These are phyloP conservation scores for Boletus fagicola DNA, from an alignment of 768 basidiomycete species.

Conservation along the genomic window DNA sequence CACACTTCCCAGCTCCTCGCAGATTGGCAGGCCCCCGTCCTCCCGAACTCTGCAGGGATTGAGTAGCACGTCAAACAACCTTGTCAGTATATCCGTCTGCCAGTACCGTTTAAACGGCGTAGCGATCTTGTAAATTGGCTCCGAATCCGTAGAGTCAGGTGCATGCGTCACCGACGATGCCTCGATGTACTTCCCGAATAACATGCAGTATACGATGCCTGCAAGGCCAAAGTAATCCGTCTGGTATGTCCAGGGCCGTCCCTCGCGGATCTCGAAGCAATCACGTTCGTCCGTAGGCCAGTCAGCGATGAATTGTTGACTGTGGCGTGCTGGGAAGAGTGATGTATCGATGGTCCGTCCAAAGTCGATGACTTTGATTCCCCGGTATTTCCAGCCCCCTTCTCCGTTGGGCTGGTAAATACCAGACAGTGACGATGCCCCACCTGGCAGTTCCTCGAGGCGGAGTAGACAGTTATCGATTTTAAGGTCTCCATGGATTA, in stretches of 20 bases:
- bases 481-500: slow-evolving; percentile 98
- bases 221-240: slow-evolving; percentile 97
- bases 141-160: slow-evolving; percentile 32
- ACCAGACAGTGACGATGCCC: slow-evolving; percentile 64
- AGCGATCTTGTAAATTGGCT: slow-evolving; percentile 56
- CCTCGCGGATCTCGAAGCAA: slow-evolving; percentile 86
- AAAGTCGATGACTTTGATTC: slow-evolving; percentile 93
- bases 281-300: slow-evolving; percentile 90
- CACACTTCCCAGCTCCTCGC: slow-evolving; percentile 59
- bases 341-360: slow-evolving; percentile 90
- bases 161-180: slow-evolving; percentile 50
- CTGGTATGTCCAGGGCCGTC: slow-evolving; percentile 88
- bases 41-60: slow-evolving; percentile 67
- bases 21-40: slow-evolving; percentile 67
- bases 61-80: slow-evolving; percentile 80
- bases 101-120: slow-evolving; percentile 92
- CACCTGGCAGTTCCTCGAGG: slow-evolving; percentile 77
- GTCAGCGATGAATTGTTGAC: slow-evolving; percentile 80
- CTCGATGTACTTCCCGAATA: slow-evolving; percentile 96
- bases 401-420: slow-evolving; percentile 77
- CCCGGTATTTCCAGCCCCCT: slow-evolving; percentile 84
- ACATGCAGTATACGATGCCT: slow-evolving; percentile 90
- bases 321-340: slow-evolving; percentile 62
- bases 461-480: slow-evolving; percentile 98
- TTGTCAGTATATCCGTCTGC: slow-evolving; percentile 85